Percentiles rank a stretch among this genome's conserved stretches.
Conservation (phyloP, 2,329 filamentous ascomycete species). For the Cryphonectria parasitica region DNA sequence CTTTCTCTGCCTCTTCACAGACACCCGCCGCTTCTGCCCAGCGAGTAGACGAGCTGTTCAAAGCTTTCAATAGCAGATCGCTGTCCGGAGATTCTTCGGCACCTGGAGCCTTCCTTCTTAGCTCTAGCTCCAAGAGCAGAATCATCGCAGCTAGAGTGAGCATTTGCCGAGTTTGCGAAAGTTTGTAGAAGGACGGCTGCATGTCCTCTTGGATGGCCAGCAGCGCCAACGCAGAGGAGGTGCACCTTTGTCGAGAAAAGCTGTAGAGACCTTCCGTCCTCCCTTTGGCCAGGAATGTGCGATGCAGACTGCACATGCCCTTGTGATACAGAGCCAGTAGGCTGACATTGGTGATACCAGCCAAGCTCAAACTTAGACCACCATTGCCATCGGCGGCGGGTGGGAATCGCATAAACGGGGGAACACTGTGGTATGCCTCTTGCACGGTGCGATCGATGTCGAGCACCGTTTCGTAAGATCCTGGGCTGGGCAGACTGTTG, state of each 20-base stretch:
- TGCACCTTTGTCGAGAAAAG: neutral
- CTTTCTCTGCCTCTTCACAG: neutral
- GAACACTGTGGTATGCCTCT: neutral
- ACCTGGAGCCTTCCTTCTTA: conserved; percentile 7
- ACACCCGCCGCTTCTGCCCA: neutral
- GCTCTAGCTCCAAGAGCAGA: conserved; percentile 33
- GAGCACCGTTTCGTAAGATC: conserved; percentile 26
- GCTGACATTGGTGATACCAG: conserved; percentile 48
- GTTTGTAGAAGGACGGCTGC: conserved; percentile 32
- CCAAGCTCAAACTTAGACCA: conserved; percentile 24
- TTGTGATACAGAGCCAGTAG: conserved; percentile 56
- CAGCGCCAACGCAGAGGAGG: neutral
- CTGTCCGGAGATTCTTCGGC: neutral
- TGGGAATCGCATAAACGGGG: neutral
- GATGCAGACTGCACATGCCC: conserved; percentile 53
- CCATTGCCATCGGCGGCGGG: neutral
- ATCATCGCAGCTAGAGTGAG: conserved; percentile 35
- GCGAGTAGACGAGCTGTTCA: neutral
- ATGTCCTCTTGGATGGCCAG: conserved; percentile 29
- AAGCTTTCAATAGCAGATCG: neutral
- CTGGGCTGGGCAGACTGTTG: conserved; percentile 23
- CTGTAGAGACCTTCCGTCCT: conserved; percentile 25
- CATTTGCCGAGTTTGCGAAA: conserved; percentile 35
- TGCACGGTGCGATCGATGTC: neutral
- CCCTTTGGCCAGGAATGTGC: conserved; percentile 47